Evolutionary conservation across 495 filamentous ascomycete species (phyloP), one percentile per base, ranked within the genome.

Genomic region (Trichocladium uniseriatum): DNA sequence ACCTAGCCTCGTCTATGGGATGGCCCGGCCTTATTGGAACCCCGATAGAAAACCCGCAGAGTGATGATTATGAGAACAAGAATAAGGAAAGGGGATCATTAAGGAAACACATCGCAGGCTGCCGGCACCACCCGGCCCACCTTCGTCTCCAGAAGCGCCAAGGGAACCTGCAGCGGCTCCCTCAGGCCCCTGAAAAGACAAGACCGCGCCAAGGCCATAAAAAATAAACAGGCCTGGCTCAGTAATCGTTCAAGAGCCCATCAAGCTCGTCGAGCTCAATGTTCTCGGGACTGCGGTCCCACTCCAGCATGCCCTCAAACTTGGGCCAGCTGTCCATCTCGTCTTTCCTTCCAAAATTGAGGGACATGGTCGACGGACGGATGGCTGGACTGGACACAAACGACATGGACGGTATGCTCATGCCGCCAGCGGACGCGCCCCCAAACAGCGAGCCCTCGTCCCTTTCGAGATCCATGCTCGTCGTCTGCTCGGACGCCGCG

Each of bases 241-340:
- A 86, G 53, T 81, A 85, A 34, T 76, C 79, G 46, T 80, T 75
- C 63, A 98, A 78, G 70, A 96, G 76, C 49, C 89, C 82, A 61
- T 98, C 92, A 2, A 98, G 77, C 73, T 98, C 92, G 38, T 94
- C 86, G 29, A 98, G 75, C 67, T 88, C 87, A 43, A 98, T 80
- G 45, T 79, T 87, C 67, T 97, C 92, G 0, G 89, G 89, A 64
- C 83, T 91, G 51, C 81, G 71, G 53, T 89, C 84, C 68, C 82
- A 78, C 48, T 80, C 76, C 31, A 79, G 58, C 44, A 78, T 66
- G 48, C 74, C 64, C 28, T 79, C 74, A 38, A 75, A 59, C 48
- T 70, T 76, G 37, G 62, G 55, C 72, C 75, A 79, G 48, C 63
- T 62, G 15, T 77, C 78, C 19, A 60, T 62, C 44, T 77, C 75